Conservation (phyloP, 106 monocot species). For the Iris macrosiphon region DNA sequence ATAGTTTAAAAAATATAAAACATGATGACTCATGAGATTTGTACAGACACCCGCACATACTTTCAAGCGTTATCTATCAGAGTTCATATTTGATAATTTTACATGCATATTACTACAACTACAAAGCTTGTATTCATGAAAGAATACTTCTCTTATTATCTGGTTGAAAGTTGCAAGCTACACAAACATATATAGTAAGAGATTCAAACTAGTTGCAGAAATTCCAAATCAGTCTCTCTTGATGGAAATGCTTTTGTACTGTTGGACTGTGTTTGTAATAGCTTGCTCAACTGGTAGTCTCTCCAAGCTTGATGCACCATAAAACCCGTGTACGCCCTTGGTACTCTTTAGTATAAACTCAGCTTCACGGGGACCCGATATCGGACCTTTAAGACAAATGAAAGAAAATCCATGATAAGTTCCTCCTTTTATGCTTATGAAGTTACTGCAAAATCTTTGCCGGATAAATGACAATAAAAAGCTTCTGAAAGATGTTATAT, state of each 20-base stretch:
- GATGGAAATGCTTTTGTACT: slow-evolving; percentile 81
- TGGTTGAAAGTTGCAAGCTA: not conserved
- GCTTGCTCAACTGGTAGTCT: slow-evolving; percentile 88
- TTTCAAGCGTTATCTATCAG: not conserved
- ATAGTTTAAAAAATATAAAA: no score
- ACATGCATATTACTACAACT: not conserved
- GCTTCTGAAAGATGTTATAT: not conserved
- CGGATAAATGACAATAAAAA: not conserved
- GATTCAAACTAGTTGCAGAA: not conserved
- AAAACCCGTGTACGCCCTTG: slow-evolving; percentile 91
- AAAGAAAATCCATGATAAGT: not conserved
- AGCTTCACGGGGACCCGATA: slow-evolving; percentile 88
- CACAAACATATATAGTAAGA: not conserved
- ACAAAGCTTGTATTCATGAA: not conserved
- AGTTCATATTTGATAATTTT: not conserved
- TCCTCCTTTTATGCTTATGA: not conserved
- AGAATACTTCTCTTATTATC: no score
- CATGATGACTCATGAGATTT: no score
- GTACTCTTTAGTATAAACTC: slow-evolving; percentile 88
- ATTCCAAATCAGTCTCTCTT: slow-evolving; percentile 26
- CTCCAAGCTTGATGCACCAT: slow-evolving; percentile 96
- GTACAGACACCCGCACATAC: no score
- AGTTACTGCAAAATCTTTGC: not conserved
- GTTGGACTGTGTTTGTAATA: slow-evolving; percentile 67
- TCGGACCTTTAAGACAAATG: slow-evolving; percentile 53